Evolutionary conservation across 768 basidiomycete species (phyloP), one percentile per base, ranked within the genome.

Genomic region (Mycena belliarum): DNA sequence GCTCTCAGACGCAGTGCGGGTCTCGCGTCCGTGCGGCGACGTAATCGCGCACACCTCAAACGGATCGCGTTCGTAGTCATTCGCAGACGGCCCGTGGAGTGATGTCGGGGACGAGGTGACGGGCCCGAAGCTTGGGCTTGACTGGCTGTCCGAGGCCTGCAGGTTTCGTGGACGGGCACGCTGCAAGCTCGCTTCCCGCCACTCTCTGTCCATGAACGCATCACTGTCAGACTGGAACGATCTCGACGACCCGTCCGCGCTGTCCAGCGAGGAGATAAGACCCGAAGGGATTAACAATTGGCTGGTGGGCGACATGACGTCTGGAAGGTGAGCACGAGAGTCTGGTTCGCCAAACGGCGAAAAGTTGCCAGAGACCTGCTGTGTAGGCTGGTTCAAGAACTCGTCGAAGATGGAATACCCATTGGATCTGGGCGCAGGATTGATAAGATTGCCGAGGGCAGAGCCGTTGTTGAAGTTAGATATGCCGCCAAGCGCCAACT

Each of bases 201-300:
- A 85, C 59, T 83, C 82, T 47, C 74, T 78, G 35, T 81, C 82
- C 59, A 82, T 60, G 61, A 78, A 78, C 1, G 76, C 70, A 65
- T 85, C 83, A 57, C 71, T 78, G 26, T 85, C 83, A 6, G 80
- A 79, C 63, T 80, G 79, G 73, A 82, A 80, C 12, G 79, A 79
- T 48, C 78, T 70, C 7, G 79, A 70, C 20, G 79, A 63, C 18
- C 70, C 71, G 46, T 76, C 76, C 26, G 57, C 59, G 40, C 67
- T 71, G 50, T 84, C 82, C 25, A 87, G 72, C 23, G 85, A 82
- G 49, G 79, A 73, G 60, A 85, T 81, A 26, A 86, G 72, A 65
- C 79, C 78, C 45, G 79, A 77, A 32, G 86, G 82, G 55, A 88
- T 82, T 54, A 84, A 72, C 11, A 80, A 78, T 47, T 80, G 72